Base-by-base conservation (phyloP, 257 asterid species). In the Vinca minor region DNA sequence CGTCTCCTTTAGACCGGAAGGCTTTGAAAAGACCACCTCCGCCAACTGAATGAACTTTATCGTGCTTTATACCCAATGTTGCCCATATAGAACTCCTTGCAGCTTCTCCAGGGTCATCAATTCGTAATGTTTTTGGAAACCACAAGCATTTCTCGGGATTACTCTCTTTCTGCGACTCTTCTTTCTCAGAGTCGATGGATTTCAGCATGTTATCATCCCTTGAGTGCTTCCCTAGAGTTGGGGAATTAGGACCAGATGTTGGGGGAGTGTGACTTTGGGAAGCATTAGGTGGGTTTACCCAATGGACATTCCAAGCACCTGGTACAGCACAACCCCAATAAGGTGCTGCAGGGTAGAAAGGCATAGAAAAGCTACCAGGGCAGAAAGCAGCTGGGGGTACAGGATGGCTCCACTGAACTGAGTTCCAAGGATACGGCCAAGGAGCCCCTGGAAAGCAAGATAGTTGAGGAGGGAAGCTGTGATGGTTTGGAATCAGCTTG, bases 41-140 rank as follows among this genome's bases (percentile, higher is more conserved):
- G 15, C 83, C 61, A 2, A 73, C 70, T 46, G 84, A 75, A 70
- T 81, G 80, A 6, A 21, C 71, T 56, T 58, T 55, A 14, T 83
- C 88, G 8, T 79, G 66, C 67, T 79, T 83, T 59, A 83, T 85
- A 35, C 95, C 95, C 32, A 89, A 62, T 1, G 88, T 78, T 26
- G 81, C 80, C 95, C 94, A 87, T 71, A 87, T 87, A 31, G 96
- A 87, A 72, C 89, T 89, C 82, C 72, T 87, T 36, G 95, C 85
- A 63, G 91, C 88, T 66, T 85, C 89, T 62, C 66, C 87, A 1
- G 89, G 94, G 49, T 85, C 92, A 53, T 77, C 83, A 28, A 89
- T 82, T 49, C 95, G 81, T 74, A 84, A 62, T 0, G 96, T 84
- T 74, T 87, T 91, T 2, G 96, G 97, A 54, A 81, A 78, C 95